Evolutionary conservation across 1,284 basidiomycete species (phyloP), one percentile per base, ranked within the genome.

Genomic region (Hemileccinum hortonii): DNA sequence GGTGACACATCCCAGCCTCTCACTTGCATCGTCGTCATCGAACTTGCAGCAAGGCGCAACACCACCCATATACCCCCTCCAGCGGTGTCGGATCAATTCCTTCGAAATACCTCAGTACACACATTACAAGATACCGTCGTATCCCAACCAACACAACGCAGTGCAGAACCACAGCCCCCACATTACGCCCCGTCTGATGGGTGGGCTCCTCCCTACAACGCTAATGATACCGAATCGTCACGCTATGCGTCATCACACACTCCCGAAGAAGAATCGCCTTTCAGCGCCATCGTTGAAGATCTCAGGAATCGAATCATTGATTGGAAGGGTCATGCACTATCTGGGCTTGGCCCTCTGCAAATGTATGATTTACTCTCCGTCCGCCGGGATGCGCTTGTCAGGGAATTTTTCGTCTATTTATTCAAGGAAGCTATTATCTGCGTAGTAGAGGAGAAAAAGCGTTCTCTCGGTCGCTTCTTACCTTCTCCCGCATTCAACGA

Each of bases 381-480:
- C 39, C 82, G 94, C 44, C 87, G 95, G 52, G 93, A 94, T 61
- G 74, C 85, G 11, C 84, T 94, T 50, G 86, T 94, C 24, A 83
- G 92, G 51, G 92, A 96, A 67, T 95, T 96, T 69, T 92, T 88
- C 66, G 92, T 98, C 53, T 98, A 98, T 72, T 82, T 99, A 38
- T 98, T 98, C 82, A 87, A 89, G 63, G 92, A 98, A 66, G 96
- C 96, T 11, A 87, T 99, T 55, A 93, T 98, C 55, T 99, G 95
- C 69, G 92, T 98, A 15, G 84, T 91, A 21, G 96, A 98, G 68
- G 95, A 98, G 73, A 90, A 88, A 75, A 94, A 92, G 64, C 85
- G 87, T 21, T 79, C 85, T 1, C 75, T 92, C 2, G 85, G 85
- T 6, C 79, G 90, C 44, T 76, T 92, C 44, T 73, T 91, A 4